A percentile compares a stretch with the other conserved stretches of the same genome.
phyloP scores from a whole-genome alignment of 768 basidiomycete species.

The Lactarius quietus region DNA sequence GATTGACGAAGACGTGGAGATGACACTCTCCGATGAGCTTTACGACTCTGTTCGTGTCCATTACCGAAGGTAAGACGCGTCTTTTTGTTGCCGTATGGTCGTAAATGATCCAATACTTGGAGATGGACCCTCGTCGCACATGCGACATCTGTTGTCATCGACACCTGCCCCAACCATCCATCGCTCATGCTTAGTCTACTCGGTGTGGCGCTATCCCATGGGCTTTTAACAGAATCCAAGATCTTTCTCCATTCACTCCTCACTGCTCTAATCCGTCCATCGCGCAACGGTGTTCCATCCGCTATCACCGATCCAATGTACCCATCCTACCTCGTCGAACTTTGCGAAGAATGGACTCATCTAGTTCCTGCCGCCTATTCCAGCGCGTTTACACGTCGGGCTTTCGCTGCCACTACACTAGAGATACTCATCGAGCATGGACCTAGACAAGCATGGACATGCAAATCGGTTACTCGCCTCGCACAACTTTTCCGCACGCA shows the following conservation, averaged over 20 bases:
- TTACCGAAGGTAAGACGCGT: slow-evolving; percentile 44
- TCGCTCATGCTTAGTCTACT: slow-evolving; percentile 49
- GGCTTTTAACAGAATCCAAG: slow-evolving; percentile 43
- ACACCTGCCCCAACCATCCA: slow-evolving; percentile 43
- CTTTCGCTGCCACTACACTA: slow-evolving; percentile 36
- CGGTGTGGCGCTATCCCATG: slow-evolving; percentile 46
- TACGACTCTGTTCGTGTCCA: slow-evolving; percentile 53
- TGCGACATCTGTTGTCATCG: slow-evolving; percentile 47
- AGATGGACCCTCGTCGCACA: slow-evolving; percentile 53
- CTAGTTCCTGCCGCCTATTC: background rate
- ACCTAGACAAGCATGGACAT: slow-evolving; percentile 38
- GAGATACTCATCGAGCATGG: slow-evolving; percentile 31
- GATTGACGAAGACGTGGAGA: slow-evolving; percentile 30
- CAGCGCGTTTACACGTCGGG: slow-evolving; percentile 23
- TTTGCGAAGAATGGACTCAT: slow-evolving; percentile 17
- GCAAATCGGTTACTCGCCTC: slow-evolving; percentile 40
- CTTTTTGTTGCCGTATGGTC: background rate
- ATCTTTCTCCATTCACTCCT: slow-evolving; percentile 43
- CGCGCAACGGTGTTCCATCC: slow-evolving; percentile 11
- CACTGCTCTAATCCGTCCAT: slow-evolving; percentile 36
- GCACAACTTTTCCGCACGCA: slow-evolving; percentile 32
- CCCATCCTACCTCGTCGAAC: slow-evolving; percentile 21
- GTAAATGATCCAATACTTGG: background rate
- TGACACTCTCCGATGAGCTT: slow-evolving; percentile 36
- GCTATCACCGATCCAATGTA: slow-evolving; percentile 19